Base-by-base conservation (phyloP, 108 stramenopile species). In the Pseudonitzschia multistriata region DNA sequence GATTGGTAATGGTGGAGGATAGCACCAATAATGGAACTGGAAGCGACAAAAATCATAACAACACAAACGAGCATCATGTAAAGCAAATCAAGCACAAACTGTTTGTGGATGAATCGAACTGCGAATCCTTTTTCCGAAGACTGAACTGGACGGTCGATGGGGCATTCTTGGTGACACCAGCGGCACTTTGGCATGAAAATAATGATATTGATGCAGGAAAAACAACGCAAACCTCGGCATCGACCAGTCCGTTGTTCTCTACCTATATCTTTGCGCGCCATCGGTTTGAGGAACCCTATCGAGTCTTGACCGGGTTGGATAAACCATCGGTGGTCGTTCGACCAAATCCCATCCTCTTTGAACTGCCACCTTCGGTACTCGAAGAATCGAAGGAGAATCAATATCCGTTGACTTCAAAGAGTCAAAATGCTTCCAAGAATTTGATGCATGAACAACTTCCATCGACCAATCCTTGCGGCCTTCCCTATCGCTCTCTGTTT, bases 91-190 rank as follows among this genome's bases (percentile, higher is more conserved):
- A 74, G 71, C 60, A 72, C 57, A 84, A 76, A 56, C 52, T 90
- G 34, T 98, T 94, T 77, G 95, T 82, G 13, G 96, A 96, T 73
- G 96, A 96, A 70, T 75, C 93, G 0, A 91, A 89, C 5, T 74
- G 88, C 45, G 84, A 92, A 62, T 90, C 88, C 37, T 98, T 97
- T 73, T 97, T 98, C 73, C 85, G 98, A 48, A 80, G 98, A 36
- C 81, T 97, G 53, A 57, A 78, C 25, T 97, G 91, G 82, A 92
- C 96, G 27, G 73, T 91, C 2, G 98, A 98, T 71, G 98, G 98
- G 1, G 83, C 89, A 2, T 95, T 88, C 64, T 78, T 98, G 50
- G 70, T 97, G 53, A 85, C 92, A 24, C 96, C 97, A 27, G 87
- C 96, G 17, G 96, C 87, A n/a, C 76, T 95, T 40, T 91, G 87